Conservation (phyloP, 2,329 filamentous ascomycete species). For the Fusarium mangiferae region DNA sequence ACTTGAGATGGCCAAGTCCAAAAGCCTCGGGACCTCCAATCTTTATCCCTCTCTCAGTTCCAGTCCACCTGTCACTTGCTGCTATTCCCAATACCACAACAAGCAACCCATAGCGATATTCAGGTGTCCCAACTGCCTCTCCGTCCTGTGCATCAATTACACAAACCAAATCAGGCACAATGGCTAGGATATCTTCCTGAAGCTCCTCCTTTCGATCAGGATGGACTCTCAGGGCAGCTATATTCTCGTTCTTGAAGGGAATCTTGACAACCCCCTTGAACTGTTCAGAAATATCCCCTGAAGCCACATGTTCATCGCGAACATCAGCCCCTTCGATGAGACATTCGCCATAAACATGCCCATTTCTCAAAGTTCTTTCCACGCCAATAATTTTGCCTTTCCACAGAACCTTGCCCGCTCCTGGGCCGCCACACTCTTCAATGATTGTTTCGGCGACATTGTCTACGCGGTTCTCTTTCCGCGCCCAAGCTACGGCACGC, state of each 20-base stretch:
- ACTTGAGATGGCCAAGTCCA: slow-evolving; percentile 59
- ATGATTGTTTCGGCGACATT: slow-evolving; percentile 68
- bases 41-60: slow-evolving; percentile 57
- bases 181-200: slow-evolving; percentile 58
- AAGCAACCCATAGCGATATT: slow-evolving; percentile 64
- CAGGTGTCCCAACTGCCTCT: slow-evolving; percentile 65
- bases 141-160: slow-evolving; percentile 67
- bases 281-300: slow-evolving; percentile 14
- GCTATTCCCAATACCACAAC: slow-evolving; percentile 61
- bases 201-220: slow-evolving; percentile 50
- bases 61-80: slow-evolving; percentile 58
- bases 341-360: slow-evolving; percentile 69
- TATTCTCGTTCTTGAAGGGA: slow-evolving; percentile 80
- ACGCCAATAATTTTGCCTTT: slow-evolving; percentile 72
- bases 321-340: slow-evolving; percentile 62
- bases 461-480: slow-evolving; percentile 60
- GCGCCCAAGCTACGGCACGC: slow-evolving; percentile 64
- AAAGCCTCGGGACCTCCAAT: slow-evolving; percentile 62
- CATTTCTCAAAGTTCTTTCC: slow-evolving; percentile 64
- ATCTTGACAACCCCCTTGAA: slow-evolving; percentile 66
- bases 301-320: slow-evolving; percentile 42
- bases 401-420: slow-evolving; percentile 67
- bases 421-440: slow-evolving; percentile 64
- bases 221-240: slow-evolving; percentile 61
- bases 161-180: slow-evolving; percentile 67